phyloP scores from a whole-genome alignment of 495 filamentous ascomycete genomes.

The Viridothelium virens region DNA sequence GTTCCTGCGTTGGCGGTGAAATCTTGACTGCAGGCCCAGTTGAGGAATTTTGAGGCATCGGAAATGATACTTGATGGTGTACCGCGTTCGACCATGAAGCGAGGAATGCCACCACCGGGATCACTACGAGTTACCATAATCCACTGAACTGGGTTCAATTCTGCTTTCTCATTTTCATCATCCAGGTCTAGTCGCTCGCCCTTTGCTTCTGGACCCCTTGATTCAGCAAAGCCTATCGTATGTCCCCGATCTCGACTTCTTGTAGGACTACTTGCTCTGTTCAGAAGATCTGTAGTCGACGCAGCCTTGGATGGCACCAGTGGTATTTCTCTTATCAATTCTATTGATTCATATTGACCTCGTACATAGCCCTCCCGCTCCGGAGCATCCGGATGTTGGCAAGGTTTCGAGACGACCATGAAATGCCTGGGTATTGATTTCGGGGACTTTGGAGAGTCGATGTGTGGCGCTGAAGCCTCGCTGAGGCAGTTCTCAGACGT shows the following conservation, averaged over 20 bases:
- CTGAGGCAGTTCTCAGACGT: conserved; percentile 42
- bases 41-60: conserved; percentile 77
- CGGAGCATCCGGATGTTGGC: conserved; percentile 63
- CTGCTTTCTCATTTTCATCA: conserved; percentile 42
- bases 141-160: conserved; percentile 75
- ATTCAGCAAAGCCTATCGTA: conserved; percentile 45
- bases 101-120: conserved; percentile 83
- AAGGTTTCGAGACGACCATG: conserved; percentile 81
- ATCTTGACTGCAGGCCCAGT: conserved; percentile 65
- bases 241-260: conserved; percentile 35
- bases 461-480: conserved; percentile 24
- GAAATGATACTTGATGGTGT: conserved; percentile 75
- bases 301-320: conserved; percentile 29
- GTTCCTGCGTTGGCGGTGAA: conserved; percentile 37
- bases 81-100: conserved; percentile 89
- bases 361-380: conserved; percentile 63
- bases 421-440: conserved; percentile 51
- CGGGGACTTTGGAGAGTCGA: conserved; percentile 15
- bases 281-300: conserved; percentile 35
- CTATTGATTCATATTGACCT: conserved; percentile 84
- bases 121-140: conserved; percentile 95
- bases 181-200: conserved; percentile 38
- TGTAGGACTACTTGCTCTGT: conserved; percentile 17
- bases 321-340: conserved; percentile 80
- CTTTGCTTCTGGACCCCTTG: conserved; percentile 34